Evolutionary conservation across 2,329 filamentous ascomycete species (phyloP).

Genomic region (Cryphonectria naterciae): DNA sequence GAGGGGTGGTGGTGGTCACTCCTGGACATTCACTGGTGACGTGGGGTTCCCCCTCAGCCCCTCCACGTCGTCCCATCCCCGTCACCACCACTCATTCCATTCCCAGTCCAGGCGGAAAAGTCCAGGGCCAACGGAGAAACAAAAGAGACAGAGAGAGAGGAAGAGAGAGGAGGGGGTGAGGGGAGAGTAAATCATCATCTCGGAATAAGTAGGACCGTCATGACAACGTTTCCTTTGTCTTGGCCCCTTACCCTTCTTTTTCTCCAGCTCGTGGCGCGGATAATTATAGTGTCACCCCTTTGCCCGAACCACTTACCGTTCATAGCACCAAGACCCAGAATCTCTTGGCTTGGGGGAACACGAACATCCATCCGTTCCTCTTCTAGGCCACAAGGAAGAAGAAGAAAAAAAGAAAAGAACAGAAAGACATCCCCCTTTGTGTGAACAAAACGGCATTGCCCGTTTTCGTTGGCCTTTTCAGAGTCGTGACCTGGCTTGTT

Average conservation of each 20-base stretch:
- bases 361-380: neutral
- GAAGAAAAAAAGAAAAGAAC: neutral
- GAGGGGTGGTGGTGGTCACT: neutral
- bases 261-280: too few relatives aligned
- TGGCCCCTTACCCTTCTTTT: neutral
- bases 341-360: neutral
- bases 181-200: neutral
- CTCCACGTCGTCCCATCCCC: neutral
- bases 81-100: neutral
- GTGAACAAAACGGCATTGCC: neutral
- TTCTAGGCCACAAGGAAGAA: neutral
- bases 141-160: neutral
- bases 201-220: neutral
- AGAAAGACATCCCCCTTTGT: neutral
- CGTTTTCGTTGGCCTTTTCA: neutral
- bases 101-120: neutral
- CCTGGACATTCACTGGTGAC: neutral
- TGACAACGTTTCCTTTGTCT: neutral
- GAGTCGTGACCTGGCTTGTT: neutral
- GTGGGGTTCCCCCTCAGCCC: slow-evolving; percentile 8
- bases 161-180: too few relatives aligned
- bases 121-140: neutral
- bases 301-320: too few relatives aligned
- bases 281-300: too few relatives aligned
- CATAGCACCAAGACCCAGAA: neutral